phyloP scores from a whole-genome alignment of 345 rosid genomes.

The Passiflora organensis region DNA sequence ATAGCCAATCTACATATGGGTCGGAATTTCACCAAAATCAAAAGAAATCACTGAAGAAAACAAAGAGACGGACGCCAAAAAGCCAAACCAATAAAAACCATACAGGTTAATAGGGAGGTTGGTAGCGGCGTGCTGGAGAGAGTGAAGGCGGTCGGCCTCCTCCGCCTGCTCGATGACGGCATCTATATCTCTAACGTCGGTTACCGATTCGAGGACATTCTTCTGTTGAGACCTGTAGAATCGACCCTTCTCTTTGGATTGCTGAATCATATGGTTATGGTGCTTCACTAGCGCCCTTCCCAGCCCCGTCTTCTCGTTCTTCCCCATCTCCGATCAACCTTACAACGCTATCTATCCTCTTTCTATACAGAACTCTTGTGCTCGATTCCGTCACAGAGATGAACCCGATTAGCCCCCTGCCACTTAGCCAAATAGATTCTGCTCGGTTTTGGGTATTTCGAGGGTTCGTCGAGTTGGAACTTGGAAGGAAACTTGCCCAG shows the following conservation, averaged over 20 bases:
- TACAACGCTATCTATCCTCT: too few relatives aligned
- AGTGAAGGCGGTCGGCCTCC: constrained; percentile 50
- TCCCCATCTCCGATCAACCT: constrained; percentile 41
- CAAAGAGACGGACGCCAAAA: too few relatives aligned
- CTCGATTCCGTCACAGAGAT: too few relatives aligned
- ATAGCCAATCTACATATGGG: too few relatives aligned
- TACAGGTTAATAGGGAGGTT: constrained; percentile 54
- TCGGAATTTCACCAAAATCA: background rate
- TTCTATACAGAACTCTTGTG: too few relatives aligned
- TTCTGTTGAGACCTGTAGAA: constrained; percentile 49
- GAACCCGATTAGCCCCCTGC: too few relatives aligned
- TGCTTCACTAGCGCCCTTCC: constrained; percentile 87
- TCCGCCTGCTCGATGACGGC: constrained; percentile 73
- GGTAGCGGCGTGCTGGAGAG: constrained; percentile 37
- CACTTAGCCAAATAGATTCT: too few relatives aligned
- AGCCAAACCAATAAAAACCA: too few relatives aligned
- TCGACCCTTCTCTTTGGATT: constrained; percentile 73
- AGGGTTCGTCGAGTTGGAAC: too few relatives aligned
- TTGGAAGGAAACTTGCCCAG: too few relatives aligned
- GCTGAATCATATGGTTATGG: constrained; percentile 76
- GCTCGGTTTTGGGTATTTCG: too few relatives aligned
- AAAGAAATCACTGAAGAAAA: background rate
- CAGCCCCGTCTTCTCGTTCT: constrained; percentile 69
- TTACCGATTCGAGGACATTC: constrained; percentile 76
- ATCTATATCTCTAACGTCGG: constrained; percentile 75